phyloP scores from a whole-genome alignment of 1,284 basidiomycete species.

The Neonothopanus nambi region DNA sequence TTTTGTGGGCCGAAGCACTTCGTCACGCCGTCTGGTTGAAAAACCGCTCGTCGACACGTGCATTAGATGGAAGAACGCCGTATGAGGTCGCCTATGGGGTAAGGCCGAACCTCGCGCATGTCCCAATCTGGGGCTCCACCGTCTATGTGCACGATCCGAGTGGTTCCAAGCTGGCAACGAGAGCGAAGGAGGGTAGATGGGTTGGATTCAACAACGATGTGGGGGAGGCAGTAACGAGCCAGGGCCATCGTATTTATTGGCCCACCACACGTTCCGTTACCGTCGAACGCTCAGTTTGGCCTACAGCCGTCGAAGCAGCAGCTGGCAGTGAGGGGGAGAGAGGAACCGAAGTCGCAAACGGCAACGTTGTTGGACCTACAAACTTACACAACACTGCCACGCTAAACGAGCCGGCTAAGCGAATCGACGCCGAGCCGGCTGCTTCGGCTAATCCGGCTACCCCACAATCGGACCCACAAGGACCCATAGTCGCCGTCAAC shows the following conservation, averaged over 20 bases:
- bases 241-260: conserved; percentile 2
- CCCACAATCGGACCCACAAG: too few relatives aligned
- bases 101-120: conserved; percentile 20
- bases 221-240: conserved; percentile 16
- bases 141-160: not conserved
- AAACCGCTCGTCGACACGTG: conserved; percentile 27
- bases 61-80: conserved; percentile 22
- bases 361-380: not conserved
- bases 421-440: not conserved
- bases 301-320: not conserved
- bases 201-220: conserved; percentile 26
- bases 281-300: not conserved
- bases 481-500: too few relatives aligned
- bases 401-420: not conserved
- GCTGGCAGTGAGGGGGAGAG: not conserved
- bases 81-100: conserved; percentile 17
- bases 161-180: conserved; percentile 23
- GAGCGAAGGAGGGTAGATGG: conserved; percentile 24
- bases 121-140: conserved; percentile 10
- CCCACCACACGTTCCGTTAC: not conserved
- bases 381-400: not conserved
- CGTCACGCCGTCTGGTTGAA: conserved; percentile 24
- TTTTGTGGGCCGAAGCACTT: conserved; percentile 25
- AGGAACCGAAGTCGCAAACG: not conserved
- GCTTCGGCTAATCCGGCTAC: not conserved